Percentiles rank a stretch among this genome's conserved stretches.
Conservation (phyloP, 768 basidiomycete species). For the Mycena rebaudengoi region DNA sequence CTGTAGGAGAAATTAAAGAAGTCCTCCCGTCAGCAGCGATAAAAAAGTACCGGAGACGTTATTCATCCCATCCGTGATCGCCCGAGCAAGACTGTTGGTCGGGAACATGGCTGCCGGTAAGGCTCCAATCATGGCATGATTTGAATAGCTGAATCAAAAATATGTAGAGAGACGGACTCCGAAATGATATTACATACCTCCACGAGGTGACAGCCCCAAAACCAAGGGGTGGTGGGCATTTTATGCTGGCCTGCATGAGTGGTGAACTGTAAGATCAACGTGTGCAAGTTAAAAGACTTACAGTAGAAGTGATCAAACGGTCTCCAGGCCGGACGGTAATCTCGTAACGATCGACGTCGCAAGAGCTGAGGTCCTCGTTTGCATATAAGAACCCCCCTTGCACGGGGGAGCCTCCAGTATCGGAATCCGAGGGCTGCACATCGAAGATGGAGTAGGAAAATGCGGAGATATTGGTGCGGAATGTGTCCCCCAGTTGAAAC, state of each 20-base stretch:
- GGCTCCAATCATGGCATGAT: constrained; percentile 5
- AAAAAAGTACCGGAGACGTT: constrained; percentile 3
- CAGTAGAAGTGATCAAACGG: constrained; percentile 5
- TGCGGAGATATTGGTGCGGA: constrained; percentile 22
- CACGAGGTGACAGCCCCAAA: constrained; percentile 3
- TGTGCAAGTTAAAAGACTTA: not conserved
- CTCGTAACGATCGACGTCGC: constrained; percentile 11
- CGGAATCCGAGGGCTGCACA: not conserved
- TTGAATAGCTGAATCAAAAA: constrained; percentile 5
- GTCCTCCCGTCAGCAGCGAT: not conserved
- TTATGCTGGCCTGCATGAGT: not conserved
- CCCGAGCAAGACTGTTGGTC: not conserved
- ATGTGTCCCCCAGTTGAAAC: constrained; percentile 21
- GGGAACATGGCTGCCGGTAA: not conserved
- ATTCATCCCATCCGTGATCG: constrained; percentile 1
- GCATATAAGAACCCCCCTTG: constrained; percentile 3
- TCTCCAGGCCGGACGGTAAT: constrained; percentile 21
- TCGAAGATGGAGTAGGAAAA: constrained; percentile 22
- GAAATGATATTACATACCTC: not conserved
- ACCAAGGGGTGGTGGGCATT: constrained; percentile 7
- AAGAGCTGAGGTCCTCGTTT: constrained; percentile 1
- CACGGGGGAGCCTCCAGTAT: not conserved
- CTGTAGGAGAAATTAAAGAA: not conserved
- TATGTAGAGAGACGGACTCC: not conserved
- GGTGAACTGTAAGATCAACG: not conserved